Percentiles rank a stretch among this genome's conserved stretches.
These are phyloP conservation scores for Tricholoma flavovirens DNA, from an alignment of 768 basidiomycete genomes.

Conservation along the genomic window DNA sequence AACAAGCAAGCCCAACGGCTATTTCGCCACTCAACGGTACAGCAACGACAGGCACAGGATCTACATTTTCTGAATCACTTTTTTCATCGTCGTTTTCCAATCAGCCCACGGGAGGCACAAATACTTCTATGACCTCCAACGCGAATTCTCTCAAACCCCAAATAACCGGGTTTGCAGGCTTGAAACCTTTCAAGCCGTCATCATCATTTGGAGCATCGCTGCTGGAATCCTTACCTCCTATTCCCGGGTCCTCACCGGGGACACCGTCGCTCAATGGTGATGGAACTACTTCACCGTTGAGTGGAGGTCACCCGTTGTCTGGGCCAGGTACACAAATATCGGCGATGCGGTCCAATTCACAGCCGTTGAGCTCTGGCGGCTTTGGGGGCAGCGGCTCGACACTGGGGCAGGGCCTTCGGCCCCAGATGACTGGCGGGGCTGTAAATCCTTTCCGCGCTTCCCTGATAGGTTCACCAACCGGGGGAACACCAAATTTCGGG, in stretches of 20 bases:
- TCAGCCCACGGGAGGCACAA: conserved; percentile 44
- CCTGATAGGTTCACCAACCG: conserved; percentile 30
- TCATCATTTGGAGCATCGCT: conserved; percentile 76
- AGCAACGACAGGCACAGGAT: conserved; percentile 34
- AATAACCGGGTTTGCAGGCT: conserved; percentile 47
- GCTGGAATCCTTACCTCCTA: conserved; percentile 67
- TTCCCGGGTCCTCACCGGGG: conserved; percentile 51
- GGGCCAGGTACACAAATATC: not conserved
- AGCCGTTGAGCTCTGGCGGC: conserved; percentile 21
- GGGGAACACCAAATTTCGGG: conserved; percentile 1
- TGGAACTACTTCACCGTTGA: conserved; percentile 7
- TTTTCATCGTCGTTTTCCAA: conserved; percentile 43
- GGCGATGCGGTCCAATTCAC: not conserved
- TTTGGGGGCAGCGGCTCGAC: conserved; percentile 31
- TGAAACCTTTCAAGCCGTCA: conserved; percentile 80
- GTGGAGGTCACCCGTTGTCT: not conserved
- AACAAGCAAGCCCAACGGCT: conserved; percentile 9
- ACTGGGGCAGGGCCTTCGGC: conserved; percentile 48
- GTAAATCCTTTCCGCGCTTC: conserved; percentile 59
- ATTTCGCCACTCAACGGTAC: conserved; percentile 21
- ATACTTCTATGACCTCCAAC: conserved; percentile 20
- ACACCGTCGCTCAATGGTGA: conserved; percentile 37
- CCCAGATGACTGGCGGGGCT: conserved; percentile 61
- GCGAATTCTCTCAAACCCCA: conserved; percentile 36
- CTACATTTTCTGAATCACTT: conserved; percentile 41